Percentiles rank a stretch among this genome's conserved stretches.
phyloP scores from a whole-genome alignment of 2,329 filamentous ascomycete genomes.

The Spiromastix sp. region DNA sequence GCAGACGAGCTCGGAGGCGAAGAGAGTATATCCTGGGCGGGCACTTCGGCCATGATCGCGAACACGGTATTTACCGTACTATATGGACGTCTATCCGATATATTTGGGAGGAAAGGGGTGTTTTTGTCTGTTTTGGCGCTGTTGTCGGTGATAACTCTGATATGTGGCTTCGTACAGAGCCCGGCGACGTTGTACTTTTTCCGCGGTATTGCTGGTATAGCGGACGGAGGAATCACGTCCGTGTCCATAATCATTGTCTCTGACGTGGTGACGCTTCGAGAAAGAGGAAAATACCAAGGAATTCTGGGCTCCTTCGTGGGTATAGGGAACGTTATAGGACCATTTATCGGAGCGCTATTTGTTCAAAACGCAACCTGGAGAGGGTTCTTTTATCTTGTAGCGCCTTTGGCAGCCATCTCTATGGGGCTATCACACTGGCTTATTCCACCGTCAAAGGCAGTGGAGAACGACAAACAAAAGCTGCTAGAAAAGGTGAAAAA shows the following conservation, averaged over 20 bases:
- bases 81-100: not conserved
- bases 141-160: not conserved
- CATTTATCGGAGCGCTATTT: not conserved
- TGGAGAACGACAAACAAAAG: too few species aligned
- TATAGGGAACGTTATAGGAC: not conserved
- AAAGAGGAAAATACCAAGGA: slow-evolving; percentile 1
- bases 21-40: slow-evolving; percentile 1
- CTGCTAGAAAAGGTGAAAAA: too few species aligned
- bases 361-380: not conserved
- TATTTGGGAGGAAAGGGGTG: not conserved
- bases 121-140: not conserved
- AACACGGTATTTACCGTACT: not conserved
- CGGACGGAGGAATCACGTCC: not conserved
- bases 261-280: not conserved
- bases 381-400: not conserved
- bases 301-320: not conserved
- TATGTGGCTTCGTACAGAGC: not conserved
- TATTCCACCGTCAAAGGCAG: too few species aligned
- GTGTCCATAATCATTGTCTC: slow-evolving; percentile 1
- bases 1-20: not conserved
- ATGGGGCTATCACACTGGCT: too few species aligned
- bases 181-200: not conserved
- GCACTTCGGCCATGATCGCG: slow-evolving; percentile 1
- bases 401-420: not conserved
- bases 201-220: slow-evolving; percentile 1